Percentiles rank a stretch among this genome's conserved stretches.
These are phyloP conservation scores for Mycena kentingensis DNA, from an alignment of 768 basidiomycete genomes.

Conservation along the genomic window DNA sequence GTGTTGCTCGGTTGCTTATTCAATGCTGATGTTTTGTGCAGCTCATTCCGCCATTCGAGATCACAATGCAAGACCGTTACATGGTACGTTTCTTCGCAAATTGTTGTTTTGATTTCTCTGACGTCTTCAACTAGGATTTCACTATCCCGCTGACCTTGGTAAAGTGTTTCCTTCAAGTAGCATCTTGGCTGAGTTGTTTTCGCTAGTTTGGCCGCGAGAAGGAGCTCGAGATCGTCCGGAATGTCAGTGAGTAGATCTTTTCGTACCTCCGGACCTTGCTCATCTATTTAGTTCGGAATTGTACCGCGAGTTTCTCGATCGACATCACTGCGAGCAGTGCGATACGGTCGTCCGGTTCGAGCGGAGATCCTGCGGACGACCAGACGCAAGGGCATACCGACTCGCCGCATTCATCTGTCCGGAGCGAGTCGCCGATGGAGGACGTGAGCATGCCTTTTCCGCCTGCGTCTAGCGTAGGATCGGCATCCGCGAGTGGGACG, in stretches of 20 bases:
- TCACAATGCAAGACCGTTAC: conserved; percentile 64
- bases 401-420: conserved; percentile 18
- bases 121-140: conserved; percentile 51
- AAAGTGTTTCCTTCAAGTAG: conserved; percentile 20
- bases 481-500: conserved; percentile 22
- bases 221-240: conserved; percentile 67
- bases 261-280: not conserved
- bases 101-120: not conserved
- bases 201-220: conserved; percentile 68
- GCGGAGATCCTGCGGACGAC: conserved; percentile 36
- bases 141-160: conserved; percentile 70
- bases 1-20: conserved; percentile 6
- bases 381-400: conserved; percentile 3
- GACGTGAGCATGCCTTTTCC: conserved; percentile 11
- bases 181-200: conserved; percentile 4
- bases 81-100: conserved; percentile 42
- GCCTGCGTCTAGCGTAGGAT: conserved; percentile 24
- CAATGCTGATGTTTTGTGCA: conserved; percentile 27
- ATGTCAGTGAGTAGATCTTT: conserved; percentile 52
- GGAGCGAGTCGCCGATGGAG: conserved; percentile 24
- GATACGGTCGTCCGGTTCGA: conserved; percentile 18
- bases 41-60: conserved; percentile 71
- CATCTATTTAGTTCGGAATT: conserved; percentile 43
- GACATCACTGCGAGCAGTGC: conserved; percentile 49
- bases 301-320: conserved; percentile 62